Base-by-base conservation (phyloP, 2,329 filamentous ascomycete genomes). In the Leptographium lundbergii region DNA sequence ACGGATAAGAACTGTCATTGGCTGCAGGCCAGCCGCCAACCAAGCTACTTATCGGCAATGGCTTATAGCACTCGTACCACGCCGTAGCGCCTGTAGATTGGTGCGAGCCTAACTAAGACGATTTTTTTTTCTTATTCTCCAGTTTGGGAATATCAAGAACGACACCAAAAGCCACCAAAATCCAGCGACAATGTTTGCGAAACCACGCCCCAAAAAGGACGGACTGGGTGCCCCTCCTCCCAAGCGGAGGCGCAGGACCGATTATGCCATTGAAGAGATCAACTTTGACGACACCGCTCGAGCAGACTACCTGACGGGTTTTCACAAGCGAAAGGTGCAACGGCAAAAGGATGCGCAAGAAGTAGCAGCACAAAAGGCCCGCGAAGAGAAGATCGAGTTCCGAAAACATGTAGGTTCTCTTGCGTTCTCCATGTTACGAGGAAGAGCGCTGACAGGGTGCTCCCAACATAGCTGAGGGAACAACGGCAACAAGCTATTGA, bases 271-370 rank as follows among this genome's bases (percentile, higher is more conserved):
- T 61, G 89, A 91, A 68, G 89, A 95, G 70, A 87, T 99, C 71
- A 83, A 77, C 57, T 99, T 97, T 74, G 91, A 99, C 74, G 75
- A 80, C 62, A 78, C 80, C 62, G 88, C 88, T 53, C 86, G 94
- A 64, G 77, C 87, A 64, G 91, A 97, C 68, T 99, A 89, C 69
- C 79, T 99, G 60, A 96, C 91, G 0, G 94, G 94, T 3, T 99
- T 99, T 74, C 91, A 92, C 77, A 99, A 97, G 79, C 87, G 94
- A 72, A 97, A 96, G 72, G 75, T 88, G 57, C 87, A 90, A 70
- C 82, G 94, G 45, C 84, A 86, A 65, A 95, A 95, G 75, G 78
- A 86, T 71, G 92, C 92, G 1, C 88, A 94, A 68, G 90, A 94
- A 65, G 79, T 87, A 65, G 89, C 89, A 4, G 85, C 82, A 53